These are phyloP conservation scores for Coemansia umbellata DNA, from an alignment of 192 early-diverging fungal genomes.

Conservation along the genomic window DNA sequence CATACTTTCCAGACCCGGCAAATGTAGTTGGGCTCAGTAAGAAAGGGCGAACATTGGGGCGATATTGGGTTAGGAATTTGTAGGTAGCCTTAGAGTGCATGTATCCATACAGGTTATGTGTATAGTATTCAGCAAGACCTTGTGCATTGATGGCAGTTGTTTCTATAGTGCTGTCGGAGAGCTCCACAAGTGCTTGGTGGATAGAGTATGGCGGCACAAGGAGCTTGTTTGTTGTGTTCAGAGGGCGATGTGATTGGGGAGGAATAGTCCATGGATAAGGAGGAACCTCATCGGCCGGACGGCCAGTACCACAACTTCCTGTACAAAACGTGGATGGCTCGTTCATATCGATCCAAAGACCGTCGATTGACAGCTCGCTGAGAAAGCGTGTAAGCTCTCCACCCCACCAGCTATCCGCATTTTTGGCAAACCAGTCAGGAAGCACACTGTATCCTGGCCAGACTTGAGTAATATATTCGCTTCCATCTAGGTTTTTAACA, in stretches of 20 bases:
- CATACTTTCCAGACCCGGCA: slow-evolving; percentile 54
- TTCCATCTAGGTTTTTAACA: slow-evolving; percentile 56
- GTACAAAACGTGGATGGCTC: slow-evolving; percentile 62
- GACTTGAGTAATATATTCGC: slow-evolving; percentile 54
- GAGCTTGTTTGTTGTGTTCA: slow-evolving; percentile 33
- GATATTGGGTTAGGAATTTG: slow-evolving; percentile 31
- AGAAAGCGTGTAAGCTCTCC: slow-evolving; percentile 42
- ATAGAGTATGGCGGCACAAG: slow-evolving; percentile 53
- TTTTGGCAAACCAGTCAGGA: slow-evolving; percentile 61
- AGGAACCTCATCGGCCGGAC: slow-evolving; percentile 11
- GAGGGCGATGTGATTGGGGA: slow-evolving; percentile 18
- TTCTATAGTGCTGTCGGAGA: slow-evolving; percentile 50
- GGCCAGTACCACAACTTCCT: slow-evolving; percentile 52
- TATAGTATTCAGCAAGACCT: slow-evolving; percentile 51
- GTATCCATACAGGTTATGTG: slow-evolving; percentile 62
- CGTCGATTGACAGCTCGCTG: slow-evolving; percentile 46
- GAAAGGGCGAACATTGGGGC: slow-evolving; percentile 55
- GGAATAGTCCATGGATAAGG: slow-evolving; percentile 11
- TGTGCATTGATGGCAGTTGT: slow-evolving; percentile 52
- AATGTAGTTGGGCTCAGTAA: slow-evolving; percentile 64
- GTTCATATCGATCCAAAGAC: slow-evolving; percentile 74
- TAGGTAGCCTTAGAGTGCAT: slow-evolving; percentile 56
- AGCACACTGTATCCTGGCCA: slow-evolving; percentile 66
- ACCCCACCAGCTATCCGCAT: slow-evolving; percentile 51
- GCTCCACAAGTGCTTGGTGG: slow-evolving; percentile 46